Conservation (phyloP, 176 grass and related monocot species). For the Triticum timopheevii region DNA sequence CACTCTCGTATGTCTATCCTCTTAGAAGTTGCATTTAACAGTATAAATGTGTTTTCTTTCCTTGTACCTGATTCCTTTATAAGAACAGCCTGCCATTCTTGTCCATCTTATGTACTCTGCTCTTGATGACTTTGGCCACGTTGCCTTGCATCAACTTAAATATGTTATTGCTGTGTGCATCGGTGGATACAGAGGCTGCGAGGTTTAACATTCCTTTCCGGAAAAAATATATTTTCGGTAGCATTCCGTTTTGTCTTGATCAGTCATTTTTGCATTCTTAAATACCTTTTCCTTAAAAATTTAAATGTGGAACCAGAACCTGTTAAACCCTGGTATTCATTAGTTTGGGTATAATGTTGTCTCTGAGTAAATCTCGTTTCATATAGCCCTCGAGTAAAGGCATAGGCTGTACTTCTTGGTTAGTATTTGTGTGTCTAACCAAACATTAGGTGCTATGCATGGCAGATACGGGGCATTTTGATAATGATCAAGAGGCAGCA, state of each 20-base stretch:
- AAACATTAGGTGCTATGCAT: constrained; percentile 11
- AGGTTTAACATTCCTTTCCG: too few relatives aligned
- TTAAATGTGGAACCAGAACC: not conserved
- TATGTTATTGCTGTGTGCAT: too few relatives aligned
- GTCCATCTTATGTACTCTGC: too few relatives aligned
- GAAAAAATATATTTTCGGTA: not conserved
- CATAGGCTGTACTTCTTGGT: not conserved
- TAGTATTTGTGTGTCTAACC: not conserved
- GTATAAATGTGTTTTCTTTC: not conserved
- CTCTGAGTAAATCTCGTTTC: not conserved
- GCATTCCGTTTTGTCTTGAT: not conserved
- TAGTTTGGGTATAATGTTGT: not conserved
- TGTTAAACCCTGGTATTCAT: not conserved
- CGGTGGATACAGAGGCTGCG: too few relatives aligned
- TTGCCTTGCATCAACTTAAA: too few relatives aligned
- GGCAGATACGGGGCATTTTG: constrained; percentile 30
- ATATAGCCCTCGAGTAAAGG: not conserved
- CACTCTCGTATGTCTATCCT: constrained; percentile 33
- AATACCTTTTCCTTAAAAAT: not conserved
- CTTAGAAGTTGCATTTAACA: not conserved
- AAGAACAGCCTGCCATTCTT: not conserved
- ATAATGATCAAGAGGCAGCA: constrained; percentile 48
- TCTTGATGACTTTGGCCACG: too few relatives aligned
- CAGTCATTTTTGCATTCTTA: constrained; percentile 5
- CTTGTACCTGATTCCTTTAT: not conserved